phyloP scores from a whole-genome alignment of 2,329 filamentous ascomycete species.

The Neoscytalidium dimidiatum region DNA sequence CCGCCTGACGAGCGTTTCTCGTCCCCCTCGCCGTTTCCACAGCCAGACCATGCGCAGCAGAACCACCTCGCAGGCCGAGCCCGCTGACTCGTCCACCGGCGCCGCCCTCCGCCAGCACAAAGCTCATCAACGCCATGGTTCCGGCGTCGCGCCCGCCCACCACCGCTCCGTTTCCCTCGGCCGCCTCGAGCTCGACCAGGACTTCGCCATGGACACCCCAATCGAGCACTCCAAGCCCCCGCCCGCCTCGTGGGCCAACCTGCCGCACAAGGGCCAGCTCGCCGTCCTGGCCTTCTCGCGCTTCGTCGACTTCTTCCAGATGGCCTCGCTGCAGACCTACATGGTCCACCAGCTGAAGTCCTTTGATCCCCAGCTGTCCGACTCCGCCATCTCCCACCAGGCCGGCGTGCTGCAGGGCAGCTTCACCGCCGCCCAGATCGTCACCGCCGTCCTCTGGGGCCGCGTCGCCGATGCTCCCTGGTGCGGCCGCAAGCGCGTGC shows the following conservation, averaged over 20 bases:
- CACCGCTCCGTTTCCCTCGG: slow-evolving; percentile 18
- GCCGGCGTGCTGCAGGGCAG: slow-evolving; percentile 43
- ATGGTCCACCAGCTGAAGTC: slow-evolving; percentile 47
- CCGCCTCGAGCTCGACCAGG: slow-evolving; percentile 14
- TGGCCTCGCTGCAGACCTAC: slow-evolving; percentile 46
- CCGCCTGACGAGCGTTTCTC: not conserved
- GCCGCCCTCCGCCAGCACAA: slow-evolving; percentile 15
- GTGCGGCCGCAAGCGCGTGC: slow-evolving; percentile 45
- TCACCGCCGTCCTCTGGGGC: slow-evolving; percentile 46
- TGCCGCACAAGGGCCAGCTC: slow-evolving; percentile 44
- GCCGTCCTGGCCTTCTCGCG: slow-evolving; percentile 42
- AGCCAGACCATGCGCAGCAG: slow-evolving; percentile 15
- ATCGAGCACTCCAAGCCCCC: slow-evolving; percentile 17
- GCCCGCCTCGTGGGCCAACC: slow-evolving; percentile 38
- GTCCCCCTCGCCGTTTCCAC: not conserved
- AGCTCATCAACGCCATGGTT: slow-evolving; percentile 19
- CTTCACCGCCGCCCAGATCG: slow-evolving; percentile 46
- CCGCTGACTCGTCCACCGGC: slow-evolving; percentile 19
- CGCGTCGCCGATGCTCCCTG: slow-evolving; percentile 44
- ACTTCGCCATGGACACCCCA: slow-evolving; percentile 18
- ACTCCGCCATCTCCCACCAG: slow-evolving; percentile 48
- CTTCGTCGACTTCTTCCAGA: slow-evolving; percentile 48
- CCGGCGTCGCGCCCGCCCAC: slow-evolving; percentile 7
- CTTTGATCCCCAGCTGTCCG: slow-evolving; percentile 46
- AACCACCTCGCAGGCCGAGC: slow-evolving; percentile 17